A percentile compares a stretch with the other conserved stretches of the same genome.
phyloP scores from a whole-genome alignment of 352 stramenopile species.

The Globisporangium cederbergense region DNA sequence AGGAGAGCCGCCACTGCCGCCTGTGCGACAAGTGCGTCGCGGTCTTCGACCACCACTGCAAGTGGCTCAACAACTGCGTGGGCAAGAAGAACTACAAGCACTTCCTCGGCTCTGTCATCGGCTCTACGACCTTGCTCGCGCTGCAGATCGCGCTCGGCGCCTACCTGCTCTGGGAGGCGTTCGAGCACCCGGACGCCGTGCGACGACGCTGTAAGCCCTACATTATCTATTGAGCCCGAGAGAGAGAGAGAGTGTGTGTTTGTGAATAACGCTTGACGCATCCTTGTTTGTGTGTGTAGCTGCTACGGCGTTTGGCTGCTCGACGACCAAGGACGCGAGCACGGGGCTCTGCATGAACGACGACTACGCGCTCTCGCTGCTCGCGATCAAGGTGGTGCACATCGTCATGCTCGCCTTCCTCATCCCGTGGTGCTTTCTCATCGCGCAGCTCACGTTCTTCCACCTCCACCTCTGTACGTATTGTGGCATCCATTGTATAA shows the following conservation, averaged over 20 bases:
- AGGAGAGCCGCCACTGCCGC: constrained; percentile 90
- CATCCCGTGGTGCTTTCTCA: constrained; percentile 72
- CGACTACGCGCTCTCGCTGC: constrained; percentile 49
- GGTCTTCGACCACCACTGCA: constrained; percentile 97
- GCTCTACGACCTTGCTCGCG: constrained; percentile 54
- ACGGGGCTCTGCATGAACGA: constrained; percentile 51
- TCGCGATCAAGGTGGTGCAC: constrained; percentile 61
- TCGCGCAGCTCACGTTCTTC: constrained; percentile 75
- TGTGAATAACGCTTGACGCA: not conserved
- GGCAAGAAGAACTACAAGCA: constrained; percentile 85
- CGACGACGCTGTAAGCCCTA: constrained; percentile 29
- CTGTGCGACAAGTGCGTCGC: constrained; percentile 96
- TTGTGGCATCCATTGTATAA: not conserved
- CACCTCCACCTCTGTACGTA: constrained; percentile 82
- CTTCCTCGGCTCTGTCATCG: constrained; percentile 74
- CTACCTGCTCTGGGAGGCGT: constrained; percentile 44
- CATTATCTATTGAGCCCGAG: not conserved
- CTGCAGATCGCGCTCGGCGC: constrained; percentile 70
- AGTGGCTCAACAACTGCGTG: constrained; percentile 96
- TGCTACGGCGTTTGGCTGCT: constrained; percentile 66
- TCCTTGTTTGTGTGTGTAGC: constrained; percentile 17
- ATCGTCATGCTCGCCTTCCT: constrained; percentile 64
- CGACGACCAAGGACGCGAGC: constrained; percentile 30
- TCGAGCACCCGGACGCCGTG: constrained; percentile 24
- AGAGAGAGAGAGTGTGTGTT: too few species aligned